Base-by-base conservation (phyloP, 345 rosid genomes). In the Moringa oleifera region DNA sequence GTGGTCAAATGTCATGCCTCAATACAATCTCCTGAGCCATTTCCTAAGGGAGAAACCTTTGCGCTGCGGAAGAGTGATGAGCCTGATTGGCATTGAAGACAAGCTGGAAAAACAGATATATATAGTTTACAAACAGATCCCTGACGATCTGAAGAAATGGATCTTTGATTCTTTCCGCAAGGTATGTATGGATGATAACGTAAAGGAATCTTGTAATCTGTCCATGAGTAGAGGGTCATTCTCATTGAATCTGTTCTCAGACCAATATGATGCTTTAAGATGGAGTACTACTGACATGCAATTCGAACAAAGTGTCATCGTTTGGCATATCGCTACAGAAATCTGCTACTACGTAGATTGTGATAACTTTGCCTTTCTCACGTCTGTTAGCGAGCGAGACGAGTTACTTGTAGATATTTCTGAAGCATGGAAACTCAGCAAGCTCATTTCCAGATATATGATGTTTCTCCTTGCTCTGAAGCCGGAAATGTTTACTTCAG, bases 401-500 rank as follows among this genome's bases (percentile, higher is more conserved):
- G n/a, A n/a, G n/a, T n/a, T 33, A 5, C 47, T 16, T 41, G 47
- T 5, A 41, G 47, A 41, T 11, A 41, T 41, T 11, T 15, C 12
- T 41, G 12, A 33, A 4, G 11, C 16, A 41, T 41, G 9, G 47
- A 41, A 41, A 41, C 6, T 41, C 1, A 15, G 47, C 47, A 41
- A 41, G 47, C 12, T 1, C 17, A 41, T 41, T 41, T 41, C 47
- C 6, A 41, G 57, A n/a, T 62, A 55, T 12, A 18, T 51, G 47
- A 51, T 62, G 49, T 62, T 51, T 28, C 57, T 62, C 11, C 52
- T 45, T 1, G 12, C 49, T 24, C 4, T 24, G 18, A 62, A 41
- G 19, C 50, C 47, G 1, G 25, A 4, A 11, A 41, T 41, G 47
- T 41, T 41, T 4, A 7, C 47, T 4, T 7, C 6, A 41, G 12